Conservation (phyloP, 495 filamentous ascomycete species). For the Aspergillus ellipticus region DNA sequence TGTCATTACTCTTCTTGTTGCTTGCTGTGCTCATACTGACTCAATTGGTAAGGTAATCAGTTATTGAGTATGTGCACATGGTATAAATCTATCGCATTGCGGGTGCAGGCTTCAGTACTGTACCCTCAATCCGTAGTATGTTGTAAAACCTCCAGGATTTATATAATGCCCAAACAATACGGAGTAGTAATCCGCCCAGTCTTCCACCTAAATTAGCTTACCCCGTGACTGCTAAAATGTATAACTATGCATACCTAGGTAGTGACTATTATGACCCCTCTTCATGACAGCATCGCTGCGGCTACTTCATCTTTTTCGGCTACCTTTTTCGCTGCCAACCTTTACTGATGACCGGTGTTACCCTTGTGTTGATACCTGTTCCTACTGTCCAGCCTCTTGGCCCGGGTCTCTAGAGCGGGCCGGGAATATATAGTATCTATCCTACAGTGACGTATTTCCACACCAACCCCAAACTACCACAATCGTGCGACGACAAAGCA, state of each 20-base stretch:
- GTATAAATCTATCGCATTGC: no score
- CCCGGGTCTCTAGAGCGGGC: neutral
- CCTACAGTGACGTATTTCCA: neutral
- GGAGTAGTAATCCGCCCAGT: no score
- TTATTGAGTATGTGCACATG: no score
- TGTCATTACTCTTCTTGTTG: no score
- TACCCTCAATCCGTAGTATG: no score
- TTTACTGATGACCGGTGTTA: neutral
- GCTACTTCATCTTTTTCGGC: neutral
- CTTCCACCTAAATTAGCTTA: neutral
- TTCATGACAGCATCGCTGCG: neutral
- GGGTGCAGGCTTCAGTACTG: no score
- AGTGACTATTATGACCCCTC: neutral
- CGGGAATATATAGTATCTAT: neutral
- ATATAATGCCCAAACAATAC: no score
- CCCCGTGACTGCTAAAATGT: neutral
- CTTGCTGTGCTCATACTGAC: no score
- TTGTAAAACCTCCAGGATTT: no score
- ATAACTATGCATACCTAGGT: neutral
- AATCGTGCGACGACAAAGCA: neutral
- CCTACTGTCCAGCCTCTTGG: neutral
- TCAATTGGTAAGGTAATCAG: no score
- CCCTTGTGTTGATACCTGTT: neutral
- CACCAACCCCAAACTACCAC: neutral
- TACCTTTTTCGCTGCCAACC: neutral